phyloP scores from a whole-genome alignment of 1,284 basidiomycete species.

The Cutaneotrichosporon dermatis region DNA sequence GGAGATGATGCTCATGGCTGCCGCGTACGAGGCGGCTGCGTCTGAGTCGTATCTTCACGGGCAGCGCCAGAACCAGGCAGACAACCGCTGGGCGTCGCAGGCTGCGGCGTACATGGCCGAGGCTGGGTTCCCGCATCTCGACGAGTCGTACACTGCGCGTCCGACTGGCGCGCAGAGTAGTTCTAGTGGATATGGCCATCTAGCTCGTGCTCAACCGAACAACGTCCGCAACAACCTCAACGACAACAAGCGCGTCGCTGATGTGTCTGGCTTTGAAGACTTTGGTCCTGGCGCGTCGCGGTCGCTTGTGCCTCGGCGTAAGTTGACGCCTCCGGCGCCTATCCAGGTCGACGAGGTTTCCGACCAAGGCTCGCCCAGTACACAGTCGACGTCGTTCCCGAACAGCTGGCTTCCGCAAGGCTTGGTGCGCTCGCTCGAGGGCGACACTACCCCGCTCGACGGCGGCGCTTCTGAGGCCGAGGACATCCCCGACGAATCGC shows the following conservation, averaged over 20 bases:
- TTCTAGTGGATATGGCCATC: conserved; percentile 29
- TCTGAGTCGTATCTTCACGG: conserved; percentile 39
- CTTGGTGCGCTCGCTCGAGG: conserved; percentile 47
- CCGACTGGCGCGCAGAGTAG: conserved; percentile 15
- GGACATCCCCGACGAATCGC: conserved; percentile 16
- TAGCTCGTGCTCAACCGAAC: conserved; percentile 18
- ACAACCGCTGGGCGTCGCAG: conserved; percentile 40
- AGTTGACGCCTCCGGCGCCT: conserved; percentile 7
- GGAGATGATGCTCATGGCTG: conserved; percentile 49
- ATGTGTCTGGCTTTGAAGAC: conserved; percentile 47
- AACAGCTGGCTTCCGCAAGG: conserved; percentile 47
- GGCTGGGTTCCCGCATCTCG: conserved; percentile 43
- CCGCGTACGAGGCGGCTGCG: conserved; percentile 44
- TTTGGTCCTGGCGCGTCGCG: conserved; percentile 42
- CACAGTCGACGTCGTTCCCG: conserved; percentile 46
- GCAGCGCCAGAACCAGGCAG: conserved; percentile 27
- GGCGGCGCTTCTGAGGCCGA: conserved; percentile 16
- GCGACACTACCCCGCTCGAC: conserved; percentile 43
- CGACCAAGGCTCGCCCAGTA: conserved; percentile 46
- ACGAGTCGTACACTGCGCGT: conserved; percentile 43
- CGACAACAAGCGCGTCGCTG: conserved; percentile 17
- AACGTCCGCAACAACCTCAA: conserved; percentile 26
- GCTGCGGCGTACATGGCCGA: conserved; percentile 47
- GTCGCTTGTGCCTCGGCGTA: conserved; percentile 12
- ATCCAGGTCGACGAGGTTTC: neutral